Evolutionary conservation across 352 stramenopile genomes (phyloP), one percentile per base, ranked within the genome.

Genomic region (Globisporangium nodosum): DNA sequence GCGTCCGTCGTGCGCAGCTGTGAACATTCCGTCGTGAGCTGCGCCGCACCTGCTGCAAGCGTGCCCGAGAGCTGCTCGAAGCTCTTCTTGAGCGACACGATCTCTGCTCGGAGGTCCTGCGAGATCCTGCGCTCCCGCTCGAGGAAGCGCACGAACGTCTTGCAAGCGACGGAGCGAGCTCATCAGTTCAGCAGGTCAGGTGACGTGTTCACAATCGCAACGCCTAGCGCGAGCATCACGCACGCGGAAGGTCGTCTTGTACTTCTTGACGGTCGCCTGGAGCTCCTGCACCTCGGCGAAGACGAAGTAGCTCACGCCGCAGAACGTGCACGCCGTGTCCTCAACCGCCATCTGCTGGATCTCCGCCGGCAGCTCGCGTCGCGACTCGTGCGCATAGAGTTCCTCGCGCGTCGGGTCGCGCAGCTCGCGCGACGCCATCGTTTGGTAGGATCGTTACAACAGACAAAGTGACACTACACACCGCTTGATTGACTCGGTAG

Each of bases 271-370:
- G 3, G 69, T 87, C 15, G 65, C 65, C 62, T 92, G 78, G n/a
- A 92, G 68, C 31, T 83, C 66, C 53, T 92, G 80, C 49, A 94
- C 81, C 57, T 94, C 85, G 31, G 81, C 78, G 64, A 94, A 92
- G 8, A 92, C 78, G 56, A 94, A 94, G 52, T 92, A 94, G 63
- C 82, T 92, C 35, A 94, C 85, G 6, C 85, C 82, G 61, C 82
- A 94, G 60, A 92, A 92, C 8, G 78, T 91, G 63, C 82, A 94
- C 1, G 83, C 85, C 5, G 85, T 94, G 56, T 94, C 85, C 47
- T 88, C 82, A 0, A 60, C 57, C 27, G 66, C 27, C 58, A 94
- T 71, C 64, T 86, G 53, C 58, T 92, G 82, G 55, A 94, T 90
- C 49, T 81, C 79, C 39, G 62, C 55, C 0, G 82, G 82, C 15